Evolutionary conservation across 805 yeast species (phyloP).

Genomic region (Candida chauliodis): DNA sequence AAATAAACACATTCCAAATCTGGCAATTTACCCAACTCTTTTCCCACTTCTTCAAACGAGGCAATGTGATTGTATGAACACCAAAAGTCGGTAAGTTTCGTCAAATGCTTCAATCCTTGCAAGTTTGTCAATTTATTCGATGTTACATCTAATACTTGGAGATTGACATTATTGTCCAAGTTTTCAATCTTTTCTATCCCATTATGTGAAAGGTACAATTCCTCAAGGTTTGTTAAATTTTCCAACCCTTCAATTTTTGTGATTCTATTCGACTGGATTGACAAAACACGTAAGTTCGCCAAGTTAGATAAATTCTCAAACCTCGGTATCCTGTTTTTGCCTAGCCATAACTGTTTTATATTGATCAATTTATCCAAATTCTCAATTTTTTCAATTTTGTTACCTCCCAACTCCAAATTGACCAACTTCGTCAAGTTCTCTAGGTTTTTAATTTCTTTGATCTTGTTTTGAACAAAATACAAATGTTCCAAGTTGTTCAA

Average conservation of each 20-base stretch:
- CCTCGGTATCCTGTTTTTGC: conserved; percentile 72
- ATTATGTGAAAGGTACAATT: conserved; percentile 84
- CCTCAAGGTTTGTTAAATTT: conserved; percentile 67
- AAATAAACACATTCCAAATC: conserved; percentile 84
- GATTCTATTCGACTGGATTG: conserved; percentile 84
- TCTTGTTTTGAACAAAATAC: conserved; percentile 86
- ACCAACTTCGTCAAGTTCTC: conserved; percentile 52
- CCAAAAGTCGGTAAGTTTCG: conserved; percentile 87
- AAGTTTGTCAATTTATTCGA: conserved; percentile 63
- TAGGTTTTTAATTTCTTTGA: conserved; percentile 66
- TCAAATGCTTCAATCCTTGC: conserved; percentile 62
- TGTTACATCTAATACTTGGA: conserved; percentile 77
- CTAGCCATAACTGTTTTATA: conserved; percentile 84
- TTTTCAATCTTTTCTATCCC: conserved; percentile 74
- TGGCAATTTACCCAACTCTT: conserved; percentile 59
- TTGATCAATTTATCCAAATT: conserved; percentile 52
- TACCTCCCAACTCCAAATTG: conserved; percentile 89
- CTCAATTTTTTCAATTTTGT: conserved; percentile 59
- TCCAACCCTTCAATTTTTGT: conserved; percentile 81
- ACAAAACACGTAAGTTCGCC: conserved; percentile 63
- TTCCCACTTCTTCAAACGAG: conserved; percentile 64
- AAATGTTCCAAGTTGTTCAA: conserved; percentile 61
- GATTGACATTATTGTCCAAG: conserved; percentile 62
- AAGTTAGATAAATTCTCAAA: conserved; percentile 62
- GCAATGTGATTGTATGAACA: conserved; percentile 74